Evolutionary conservation across 305 asterid species (phyloP), one percentile per base, ranked within the genome.

Genomic region (Fraxinus paxiana): DNA sequence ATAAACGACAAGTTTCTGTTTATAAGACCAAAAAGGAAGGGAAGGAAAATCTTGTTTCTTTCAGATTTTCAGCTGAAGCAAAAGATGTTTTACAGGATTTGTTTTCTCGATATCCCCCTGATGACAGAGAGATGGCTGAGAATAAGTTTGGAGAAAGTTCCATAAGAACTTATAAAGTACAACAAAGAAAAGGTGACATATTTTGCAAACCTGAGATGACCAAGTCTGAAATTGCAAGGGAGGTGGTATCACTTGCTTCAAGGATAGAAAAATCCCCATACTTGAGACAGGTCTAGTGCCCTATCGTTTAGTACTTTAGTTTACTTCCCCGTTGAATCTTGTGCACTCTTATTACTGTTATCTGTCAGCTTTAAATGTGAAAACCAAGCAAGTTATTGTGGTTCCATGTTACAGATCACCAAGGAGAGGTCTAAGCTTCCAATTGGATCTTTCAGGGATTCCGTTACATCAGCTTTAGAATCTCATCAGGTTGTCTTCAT

Each of bases 341-440:
- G 15, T 77, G 72, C 46, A 18, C 43, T 65, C 20, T 75, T 20
- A 37, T 26, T 17, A 31, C 37, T 38, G 17, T 8, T 70, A 67
- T 77, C 20, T 56, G 22, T 20, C 59, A 48, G 74, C 13, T 73
- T 65, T 77, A 70, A 54, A 24, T 77, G 33, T 78, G 74, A 38
- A 34, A 18, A 48, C 69, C 37, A 80, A 71, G 20, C 73, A 73
- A 75, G 73, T 81, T 76, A 81, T 63, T 31, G 46, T 72, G 46
- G 34, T 63, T 43, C 51, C 31, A 26, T 82, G 67, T 56, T 84
- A 82, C 91, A 94, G 99, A 92, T 91, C 76, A 84, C 87, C 30
- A 85, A 85, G 83, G 82, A 35, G 73, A 92, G 96, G 89, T 90
- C 95, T 61, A 92, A 89, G 87, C 99, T 96, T 84, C 99, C 99